Evolutionary conservation across 164 flowering plant species (phyloP), one percentile per base, ranked within the genome.

Genomic region (Taxillus chinensis): DNA sequence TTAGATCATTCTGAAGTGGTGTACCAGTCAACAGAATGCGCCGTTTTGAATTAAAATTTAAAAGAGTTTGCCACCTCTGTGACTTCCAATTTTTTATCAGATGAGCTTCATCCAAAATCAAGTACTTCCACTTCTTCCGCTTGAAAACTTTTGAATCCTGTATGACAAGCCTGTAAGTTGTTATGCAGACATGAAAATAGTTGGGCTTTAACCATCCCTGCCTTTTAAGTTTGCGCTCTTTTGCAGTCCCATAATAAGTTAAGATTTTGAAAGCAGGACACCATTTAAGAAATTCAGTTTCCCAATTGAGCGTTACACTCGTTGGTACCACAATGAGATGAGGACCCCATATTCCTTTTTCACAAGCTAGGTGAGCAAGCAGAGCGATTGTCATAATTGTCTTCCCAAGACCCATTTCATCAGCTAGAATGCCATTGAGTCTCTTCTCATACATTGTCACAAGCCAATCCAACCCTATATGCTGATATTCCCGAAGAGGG

Each of bases 221-320:
- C 77, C 99, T 80, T 76, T 95, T 95, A 16, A 75, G 65, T 61
- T 82, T 91, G 62, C 99, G 81, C 73, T 91, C 99, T 73, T 95
- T 95, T 41, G 99, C 99, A 81, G 86, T 89, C 63, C 99, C 99
- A 79, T 85, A 95, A 69, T 95, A 95, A 6, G 99, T 95, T 61
- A 95, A 73, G 64, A 95, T 95, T 77, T 95, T 95, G 66, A 95
- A 95, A 64, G 99, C 99, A 70, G 99, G 99, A 69, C 99, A 87
- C 99, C 99, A 95, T 70, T 85, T 95, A 37, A 95, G 93, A 80
- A 95, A 90, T 72, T 95, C 99, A 8, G 99, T 95, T 75, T 95
- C 99, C 99, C 99, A 95, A 72, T 95, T 95, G 43, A 95, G 99
- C 99, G 91, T 90, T 63, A 95, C 99, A 82, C 99, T 95, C 7